phyloP scores from a whole-genome alignment of 306 rosid species.

The Vachellia pachyceras region DNA sequence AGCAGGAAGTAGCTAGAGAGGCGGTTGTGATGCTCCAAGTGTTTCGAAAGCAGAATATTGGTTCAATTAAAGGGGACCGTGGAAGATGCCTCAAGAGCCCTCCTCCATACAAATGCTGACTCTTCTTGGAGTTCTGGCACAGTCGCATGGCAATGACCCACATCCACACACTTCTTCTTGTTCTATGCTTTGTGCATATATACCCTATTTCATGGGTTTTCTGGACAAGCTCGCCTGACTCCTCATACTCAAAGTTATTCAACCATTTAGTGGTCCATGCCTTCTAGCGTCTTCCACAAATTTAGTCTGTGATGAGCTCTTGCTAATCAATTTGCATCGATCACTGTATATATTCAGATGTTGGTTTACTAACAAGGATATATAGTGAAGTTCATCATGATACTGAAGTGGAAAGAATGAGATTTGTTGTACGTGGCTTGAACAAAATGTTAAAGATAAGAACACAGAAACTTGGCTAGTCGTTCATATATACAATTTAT shows the following conservation, averaged over 20 bases:
- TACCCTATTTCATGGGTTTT: not conserved
- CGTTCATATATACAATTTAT: too few species aligned
- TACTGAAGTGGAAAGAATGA: not conserved
- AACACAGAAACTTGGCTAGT: too few species aligned
- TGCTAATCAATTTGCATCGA: not conserved
- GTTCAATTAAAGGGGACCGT: slow-evolving; percentile 39
- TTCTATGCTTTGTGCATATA: slow-evolving; percentile 36
- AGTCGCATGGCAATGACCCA: not conserved
- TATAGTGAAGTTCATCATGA: not conserved
- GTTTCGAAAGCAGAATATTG: slow-evolving; percentile 14
- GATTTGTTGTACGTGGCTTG: too few species aligned
- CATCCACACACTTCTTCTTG: not conserved
- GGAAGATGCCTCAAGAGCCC: slow-evolving; percentile 34
- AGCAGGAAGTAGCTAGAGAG: not conserved
- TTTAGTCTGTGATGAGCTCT: not conserved
- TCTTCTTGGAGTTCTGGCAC: not conserved
- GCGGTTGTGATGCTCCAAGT: slow-evolving; percentile 5
- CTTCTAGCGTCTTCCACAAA: not conserved
- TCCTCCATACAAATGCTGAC: slow-evolving; percentile 31
- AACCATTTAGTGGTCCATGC: not conserved
- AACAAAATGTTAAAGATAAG: too few species aligned
- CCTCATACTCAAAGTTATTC: not conserved
- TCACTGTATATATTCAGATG: not conserved
- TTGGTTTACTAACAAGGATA: not conserved
- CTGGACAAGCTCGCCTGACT: not conserved